phyloP scores from a whole-genome alignment of 306 rosid genomes.

The Ceratonia siliqua region DNA sequence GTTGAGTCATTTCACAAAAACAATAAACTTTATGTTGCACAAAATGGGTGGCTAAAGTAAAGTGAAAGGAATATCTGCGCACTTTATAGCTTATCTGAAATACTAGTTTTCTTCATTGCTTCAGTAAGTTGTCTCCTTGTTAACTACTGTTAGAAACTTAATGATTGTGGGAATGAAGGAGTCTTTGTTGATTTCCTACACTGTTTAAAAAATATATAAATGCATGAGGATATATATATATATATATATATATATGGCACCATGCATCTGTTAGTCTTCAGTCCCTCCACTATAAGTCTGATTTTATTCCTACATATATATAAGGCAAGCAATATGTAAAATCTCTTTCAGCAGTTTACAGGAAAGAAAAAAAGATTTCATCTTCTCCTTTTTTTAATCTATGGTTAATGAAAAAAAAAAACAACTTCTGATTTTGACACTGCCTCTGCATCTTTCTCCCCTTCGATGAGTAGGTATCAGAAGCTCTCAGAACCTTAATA shows the following conservation, averaged over 20 bases:
- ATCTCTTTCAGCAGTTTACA: background rate
- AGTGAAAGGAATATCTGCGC: slow-evolving; percentile 3
- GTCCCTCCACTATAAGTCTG: background rate
- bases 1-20: slow-evolving; percentile 23
- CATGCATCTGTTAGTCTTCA: background rate
- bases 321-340: background rate
- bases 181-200: background rate
- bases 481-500: background rate
- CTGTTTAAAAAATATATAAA: background rate
- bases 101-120: background rate
- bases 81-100: background rate
- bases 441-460: background rate
- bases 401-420: slow-evolving; percentile 4
- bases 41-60: slow-evolving; percentile 3
- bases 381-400: background rate
- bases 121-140: background rate
- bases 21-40: background rate
- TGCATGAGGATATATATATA: no score
- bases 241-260: background rate
- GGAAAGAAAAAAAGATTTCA: background rate
- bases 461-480: background rate
- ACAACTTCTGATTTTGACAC: background rate
- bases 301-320: background rate
- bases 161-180: background rate
- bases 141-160: background rate